Percentiles rank a stretch among this genome's conserved stretches.
Evolutionary conservation across 2,329 filamentous ascomycete species (phyloP).

Genomic region (Grosmannia serpens): DNA sequence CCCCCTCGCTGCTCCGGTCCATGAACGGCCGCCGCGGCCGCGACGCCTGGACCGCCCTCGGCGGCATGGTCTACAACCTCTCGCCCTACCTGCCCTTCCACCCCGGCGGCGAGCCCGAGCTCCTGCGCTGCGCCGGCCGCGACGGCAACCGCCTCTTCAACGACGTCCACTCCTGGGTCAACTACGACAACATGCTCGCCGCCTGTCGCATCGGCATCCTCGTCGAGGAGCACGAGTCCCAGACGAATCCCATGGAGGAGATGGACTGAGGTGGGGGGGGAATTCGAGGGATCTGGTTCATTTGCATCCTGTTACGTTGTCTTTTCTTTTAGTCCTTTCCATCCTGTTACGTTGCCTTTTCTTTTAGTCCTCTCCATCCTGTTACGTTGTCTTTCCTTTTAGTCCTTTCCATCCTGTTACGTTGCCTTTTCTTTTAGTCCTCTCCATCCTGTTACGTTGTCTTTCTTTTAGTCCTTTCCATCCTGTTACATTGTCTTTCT

Average conservation of each 20-base stretch:
- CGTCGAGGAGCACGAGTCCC: constrained; percentile 39
- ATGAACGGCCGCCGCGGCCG: constrained; percentile 75
- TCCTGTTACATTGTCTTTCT: not conserved
- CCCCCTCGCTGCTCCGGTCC: constrained; percentile 64
- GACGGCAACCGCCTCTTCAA: constrained; percentile 54
- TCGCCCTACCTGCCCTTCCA: constrained; percentile 83
- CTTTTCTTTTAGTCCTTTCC: no score
- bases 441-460: not conserved
- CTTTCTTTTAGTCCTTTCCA: not conserved
- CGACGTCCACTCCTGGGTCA: constrained; percentile 61
- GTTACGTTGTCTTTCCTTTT: no score
- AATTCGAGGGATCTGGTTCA: no score
- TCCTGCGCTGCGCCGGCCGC: constrained; percentile 50
- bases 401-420: no score
- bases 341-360: no score
- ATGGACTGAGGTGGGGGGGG: constrained; percentile 42
- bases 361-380: no score
- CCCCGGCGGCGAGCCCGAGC: constrained; percentile 70
- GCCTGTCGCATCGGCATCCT: constrained; percentile 52
- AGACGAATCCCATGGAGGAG: constrained; percentile 38
- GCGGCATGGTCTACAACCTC: constrained; percentile 89
- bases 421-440: not conserved
- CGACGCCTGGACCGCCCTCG: constrained; percentile 83
- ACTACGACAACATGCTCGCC: constrained; percentile 58
- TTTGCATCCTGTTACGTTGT: no score